Evolutionary conservation across 768 basidiomycete genomes (phyloP), one percentile per base, ranked within the genome.

Genomic region (Serendipita sp.): DNA sequence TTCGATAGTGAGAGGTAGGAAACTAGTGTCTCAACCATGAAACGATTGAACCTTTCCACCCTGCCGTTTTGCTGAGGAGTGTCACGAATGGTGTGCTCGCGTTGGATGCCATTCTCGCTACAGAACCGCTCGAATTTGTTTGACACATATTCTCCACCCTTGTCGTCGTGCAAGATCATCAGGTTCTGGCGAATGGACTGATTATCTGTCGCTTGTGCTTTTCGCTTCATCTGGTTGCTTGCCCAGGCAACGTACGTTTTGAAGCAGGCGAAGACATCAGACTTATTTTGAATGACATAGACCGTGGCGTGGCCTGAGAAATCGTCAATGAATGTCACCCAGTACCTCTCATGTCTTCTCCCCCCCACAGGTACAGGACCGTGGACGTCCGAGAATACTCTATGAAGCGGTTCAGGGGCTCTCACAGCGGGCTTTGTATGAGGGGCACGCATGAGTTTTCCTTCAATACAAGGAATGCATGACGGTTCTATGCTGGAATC

Each of bases 101-200:
- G 63, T 5, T 29, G 6, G 37, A 67, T 67, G 23, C 67, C 67
- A 46, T 31, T 8, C 27, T 18, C 44, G 10, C 3, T 33, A 10
- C 34, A 3, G 62, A 53, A 64, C 2, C 2, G 33, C 15, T 34
- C 3, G 8, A 55, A 67, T 44, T 66, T 18, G 2, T 34, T 11
- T 2, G 65, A 65, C 13, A 64, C 48, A 45, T 64, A 67, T 43
- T 67, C 66, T 6, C 67, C 66, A n/a, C 67, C 67, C 29, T 63
- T 52, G 55, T 67, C 67, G 34, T 52, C 37, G 1, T 66, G n/a
- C 44, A 67, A 50, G 6, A 11, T 13, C 18, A 45, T 44, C 13
- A 67, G 16, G n/a, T 6, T 29, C n/a, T 4, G 15, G 13, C 66
- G 3, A 18, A 50, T 44, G 52, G 13, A 15, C 13, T 53, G 13